Base-by-base conservation (phyloP, 148 eudicot genomes). In the Fagopyrum homotropicum region DNA sequence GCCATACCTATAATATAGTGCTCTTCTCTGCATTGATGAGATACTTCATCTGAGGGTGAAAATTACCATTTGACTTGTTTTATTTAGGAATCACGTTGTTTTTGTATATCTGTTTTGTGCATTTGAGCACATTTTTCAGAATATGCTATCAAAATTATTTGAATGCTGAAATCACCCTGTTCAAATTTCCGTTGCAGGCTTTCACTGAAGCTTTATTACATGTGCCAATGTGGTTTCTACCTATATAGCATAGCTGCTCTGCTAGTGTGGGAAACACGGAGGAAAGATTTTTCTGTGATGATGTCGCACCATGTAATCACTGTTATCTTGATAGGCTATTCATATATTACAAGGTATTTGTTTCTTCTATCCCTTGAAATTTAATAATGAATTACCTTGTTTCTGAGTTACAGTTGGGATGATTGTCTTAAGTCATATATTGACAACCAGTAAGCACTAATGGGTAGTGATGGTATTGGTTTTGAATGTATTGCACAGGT, bases 181-280 rank as follows among this genome's bases (percentile, higher is more conserved):
- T 76, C 63, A 59, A 73, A 72, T 77, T 60, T 73, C 76, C 47
- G 43, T 79, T 84, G 75, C 93, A 95, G 99, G 89, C 81, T 83
- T 81, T 80, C 97, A 30, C n/a, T 95, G 75, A 81, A 80, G 85
- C 91, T 95, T 68, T 78, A 78, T 83, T 95, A 95, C 79, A 89
- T 90, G 97, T 92, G 99, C 83, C 91, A 92, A 76, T 90, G 91
- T 76, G 99, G 99, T 64, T 95, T 95, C 83, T 95, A 95, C 88
- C 48, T 84, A 45, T 95, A 85, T 81, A 92, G 97, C 86, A 92
- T 90, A 79, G 94, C 85, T 77, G 97, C 99, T 70, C 94, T 95
- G 77, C 86, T 95, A 50, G 78, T 82, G 40, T 95, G 99, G 99
- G 99, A 95, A 86, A 95, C 99, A 43, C 87, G 99, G 66, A 80